Evolutionary conservation across 768 basidiomycete genomes (phyloP), one percentile per base, ranked within the genome.

Genomic region (Russula earlei): DNA sequence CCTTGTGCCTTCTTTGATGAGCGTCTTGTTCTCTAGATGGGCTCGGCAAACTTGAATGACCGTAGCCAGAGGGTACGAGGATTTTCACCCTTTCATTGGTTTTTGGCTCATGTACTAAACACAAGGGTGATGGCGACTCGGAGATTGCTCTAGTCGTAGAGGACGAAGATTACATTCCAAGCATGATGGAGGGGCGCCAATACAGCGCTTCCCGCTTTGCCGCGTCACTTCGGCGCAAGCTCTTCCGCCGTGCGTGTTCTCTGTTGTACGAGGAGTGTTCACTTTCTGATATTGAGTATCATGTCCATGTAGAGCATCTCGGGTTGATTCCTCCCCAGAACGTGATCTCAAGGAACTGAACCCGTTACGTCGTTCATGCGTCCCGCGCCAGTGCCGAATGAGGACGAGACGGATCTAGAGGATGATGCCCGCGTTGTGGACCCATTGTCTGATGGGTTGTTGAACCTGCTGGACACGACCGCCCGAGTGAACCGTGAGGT

Each of bases 71-170:
- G 79, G 77, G 84, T 29, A 8, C 11, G 11, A 37, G 4, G 22
- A 19, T 34, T 27, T 48, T 9, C 10, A 5, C 33, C n/a, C n/a
- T n/a, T n/a, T n/a, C 27, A 61, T 36, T 0, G 22, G 24, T 6
- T 25, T 17, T 11, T 11, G 17, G 24, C 57, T 60, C 45, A 64
- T 12, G 29, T 34, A 12, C 11, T 41, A 38, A 12, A 17, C 8
- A 1, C 54, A 86, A 86, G 83, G 94, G 94, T 24, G 87, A 95
- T 61, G 91, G 91, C 33, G 92, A 95, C 69, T 95, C 91, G 1
- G 96, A 98, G 71, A 95, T 97, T 60, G 90, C 88, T 7, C 71
- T 96, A 8, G 83, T 97, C 19, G 85, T 96, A 29, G 94, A 98
- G 69, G 95, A 99, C 64, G 71, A 77, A 0, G 90, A 95, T 48